Conservation (phyloP, 345 rosid species). For the Populus euphratica region DNA sequence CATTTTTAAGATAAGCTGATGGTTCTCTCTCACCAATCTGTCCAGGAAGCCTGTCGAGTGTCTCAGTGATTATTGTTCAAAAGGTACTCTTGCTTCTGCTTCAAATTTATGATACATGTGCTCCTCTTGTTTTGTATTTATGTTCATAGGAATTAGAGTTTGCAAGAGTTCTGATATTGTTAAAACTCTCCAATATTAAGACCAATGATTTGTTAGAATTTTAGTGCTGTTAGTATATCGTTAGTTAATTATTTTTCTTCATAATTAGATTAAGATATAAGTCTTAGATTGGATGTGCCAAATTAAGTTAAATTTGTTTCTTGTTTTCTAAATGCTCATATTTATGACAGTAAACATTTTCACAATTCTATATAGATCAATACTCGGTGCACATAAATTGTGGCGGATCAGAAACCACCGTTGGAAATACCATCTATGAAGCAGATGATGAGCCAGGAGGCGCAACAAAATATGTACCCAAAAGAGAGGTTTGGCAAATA, state of each 20-base stretch:
- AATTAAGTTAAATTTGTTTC: not conserved
- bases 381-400: conserved; percentile 10
- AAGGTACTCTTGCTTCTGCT: not conserved
- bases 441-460: conserved; percentile 3
- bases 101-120: not conserved
- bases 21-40: not conserved
- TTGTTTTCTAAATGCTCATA: not conserved
- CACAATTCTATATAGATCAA: not conserved
- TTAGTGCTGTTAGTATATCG: no score
- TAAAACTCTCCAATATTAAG: no score
- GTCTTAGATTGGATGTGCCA: not conserved
- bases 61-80: conserved; percentile 2
- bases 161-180: no score
- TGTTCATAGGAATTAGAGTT: no score
- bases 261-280: no score
- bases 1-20: not conserved
- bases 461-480: not conserved
- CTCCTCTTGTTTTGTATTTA: not conserved
- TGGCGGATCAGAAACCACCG: not conserved
- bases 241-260: no score
- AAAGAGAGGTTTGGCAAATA: not conserved
- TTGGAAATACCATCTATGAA: not conserved
- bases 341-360: not conserved
- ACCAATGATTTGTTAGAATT: no score
- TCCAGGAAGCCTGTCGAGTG: conserved; percentile 3